Evolutionary conservation across 2,329 filamentous ascomycete species (phyloP).

Genomic region (Exophiala bonariae): DNA sequence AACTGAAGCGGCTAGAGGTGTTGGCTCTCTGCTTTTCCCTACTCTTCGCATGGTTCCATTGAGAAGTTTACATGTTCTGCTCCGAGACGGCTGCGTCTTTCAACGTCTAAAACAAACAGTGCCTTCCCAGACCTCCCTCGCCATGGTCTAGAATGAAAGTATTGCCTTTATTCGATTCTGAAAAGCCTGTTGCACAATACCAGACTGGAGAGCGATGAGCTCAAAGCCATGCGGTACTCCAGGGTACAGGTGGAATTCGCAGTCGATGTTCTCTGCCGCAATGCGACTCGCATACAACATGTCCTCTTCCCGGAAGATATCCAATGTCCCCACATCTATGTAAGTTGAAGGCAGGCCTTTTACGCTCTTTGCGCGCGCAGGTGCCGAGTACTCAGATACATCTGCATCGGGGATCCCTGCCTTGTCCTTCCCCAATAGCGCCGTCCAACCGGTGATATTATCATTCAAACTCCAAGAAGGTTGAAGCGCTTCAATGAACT

Average conservation of each 20-base stretch:
- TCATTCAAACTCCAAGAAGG: constrained; percentile 37
- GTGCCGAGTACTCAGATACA: constrained; percentile 36
- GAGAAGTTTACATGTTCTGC: no score
- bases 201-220: constrained; percentile 19
- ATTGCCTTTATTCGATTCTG: background rate
- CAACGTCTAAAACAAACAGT: no score
- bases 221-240: constrained; percentile 46
- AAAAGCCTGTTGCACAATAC: background rate
- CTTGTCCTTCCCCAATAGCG: constrained; percentile 32
- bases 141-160: no score
- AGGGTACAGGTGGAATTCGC: constrained; percentile 47
- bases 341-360: constrained; percentile 44
- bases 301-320: constrained; percentile 45
- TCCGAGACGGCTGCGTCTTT: no score
- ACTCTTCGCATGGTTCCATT: no score
- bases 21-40: no score
- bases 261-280: constrained; percentile 42
- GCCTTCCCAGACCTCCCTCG: no score
- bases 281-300: constrained; percentile 42
- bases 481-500: constrained; percentile 34
- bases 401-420: constrained; percentile 29
- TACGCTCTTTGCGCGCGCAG: constrained; percentile 38
- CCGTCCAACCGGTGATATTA: constrained; percentile 45
- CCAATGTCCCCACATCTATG: constrained; percentile 45
- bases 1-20: no score